Base-by-base conservation (phyloP, 331 rosid genomes). In the Malus hybrid region DNA sequence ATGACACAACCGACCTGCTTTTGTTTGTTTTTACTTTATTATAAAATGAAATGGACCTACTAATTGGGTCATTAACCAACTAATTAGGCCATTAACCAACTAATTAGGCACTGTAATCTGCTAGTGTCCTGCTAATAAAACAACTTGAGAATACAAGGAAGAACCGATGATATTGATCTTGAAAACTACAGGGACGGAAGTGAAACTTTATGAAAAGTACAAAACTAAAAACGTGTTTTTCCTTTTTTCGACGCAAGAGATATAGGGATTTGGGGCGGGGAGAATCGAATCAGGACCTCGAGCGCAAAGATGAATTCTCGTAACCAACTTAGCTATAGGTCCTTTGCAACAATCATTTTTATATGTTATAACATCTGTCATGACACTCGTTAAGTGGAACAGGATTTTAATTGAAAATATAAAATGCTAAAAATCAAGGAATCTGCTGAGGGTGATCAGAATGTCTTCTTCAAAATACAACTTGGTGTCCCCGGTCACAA, bases 401-500 rank as follows among this genome's bases (percentile, higher is more conserved):
- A 79, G 58, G 83, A 88, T 79, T 75, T 77, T 39, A 10, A 39
- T 39, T 39, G 12, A 1, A 39, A 8, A 39, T 16, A 28, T 26
- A 14, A 28, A 1, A 28, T 1, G 83, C 75, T 78, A 58, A 75
- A 57, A 78, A 83, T 88, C 84, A 88, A 90, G 86, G 82, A 92
- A 90, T 83, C 71, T 78, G 79, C 12, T 39, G 46, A 10, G 46
- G 75, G 78, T 73, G 82, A 80, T 80, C 91, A 86, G 80, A 88
- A 88, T 84, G 88, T 81, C 19, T 7, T 76, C 63, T 86, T 86
- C 84, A 81, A 48, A 67, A 72, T 80, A 78, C 77, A 79, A 75
- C 75, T 58, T 63, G 75, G 66, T 58, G 46, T 39, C 13, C 4
- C 20, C 63, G 86, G 83, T 91, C 96, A 92, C 84, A 95, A 92